Conservation (phyloP, 768 basidiomycete genomes). For the Dioszegia crocea region DNA sequence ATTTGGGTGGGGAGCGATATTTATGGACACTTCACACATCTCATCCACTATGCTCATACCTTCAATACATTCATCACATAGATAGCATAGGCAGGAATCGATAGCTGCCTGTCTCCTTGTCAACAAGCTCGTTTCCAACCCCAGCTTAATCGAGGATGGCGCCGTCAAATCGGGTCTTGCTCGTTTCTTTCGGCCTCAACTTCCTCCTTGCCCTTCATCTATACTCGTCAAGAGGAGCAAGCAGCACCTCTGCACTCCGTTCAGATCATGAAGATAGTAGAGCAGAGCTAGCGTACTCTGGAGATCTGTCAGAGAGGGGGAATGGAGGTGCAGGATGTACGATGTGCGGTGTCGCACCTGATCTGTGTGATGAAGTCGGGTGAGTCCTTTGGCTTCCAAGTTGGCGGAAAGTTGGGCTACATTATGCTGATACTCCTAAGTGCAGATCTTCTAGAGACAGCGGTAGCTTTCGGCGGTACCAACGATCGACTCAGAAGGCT, state of each 20-base stretch:
- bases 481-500: slow-evolving; percentile 26
- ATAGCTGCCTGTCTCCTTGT: too few relatives aligned
- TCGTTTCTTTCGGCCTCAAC: neutral
- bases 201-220: neutral
- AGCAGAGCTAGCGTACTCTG: neutral
- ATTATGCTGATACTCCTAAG: too few relatives aligned
- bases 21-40: too few relatives aligned
- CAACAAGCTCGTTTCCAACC: too few relatives aligned
- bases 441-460: slow-evolving; percentile 5
- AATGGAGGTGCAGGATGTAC: slow-evolving; percentile 17
- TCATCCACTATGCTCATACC: too few relatives aligned
- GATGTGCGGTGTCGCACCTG: slow-evolving; percentile 9
- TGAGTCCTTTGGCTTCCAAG: slow-evolving; percentile 7
- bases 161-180: neutral
- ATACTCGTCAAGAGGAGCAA: neutral
- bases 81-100: too few relatives aligned
- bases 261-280: neutral
- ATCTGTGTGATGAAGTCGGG: slow-evolving; percentile 28
- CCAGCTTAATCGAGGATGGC: too few relatives aligned
- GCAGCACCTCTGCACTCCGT: too few relatives aligned
- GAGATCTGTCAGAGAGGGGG: neutral
- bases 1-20: too few relatives aligned
- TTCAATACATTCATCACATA: neutral
- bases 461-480: slow-evolving; percentile 16
- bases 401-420: too few relatives aligned